phyloP scores from a whole-genome alignment of 2,329 filamentous ascomycete species.

The Rhinocladiella mackenziei region DNA sequence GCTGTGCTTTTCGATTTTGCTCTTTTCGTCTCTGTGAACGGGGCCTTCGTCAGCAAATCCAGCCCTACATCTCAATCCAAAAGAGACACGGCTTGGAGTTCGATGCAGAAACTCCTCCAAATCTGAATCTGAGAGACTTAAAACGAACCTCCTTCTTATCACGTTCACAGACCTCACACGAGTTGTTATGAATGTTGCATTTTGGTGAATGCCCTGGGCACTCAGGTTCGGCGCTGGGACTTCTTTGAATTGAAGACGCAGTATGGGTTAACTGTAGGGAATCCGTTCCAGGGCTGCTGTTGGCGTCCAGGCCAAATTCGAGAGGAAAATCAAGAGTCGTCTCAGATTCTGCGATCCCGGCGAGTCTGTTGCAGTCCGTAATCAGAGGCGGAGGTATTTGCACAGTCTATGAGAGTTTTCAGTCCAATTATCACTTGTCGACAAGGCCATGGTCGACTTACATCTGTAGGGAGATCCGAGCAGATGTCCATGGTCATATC shows the following conservation, averaged over 20 bases:
- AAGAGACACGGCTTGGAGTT: too few species aligned
- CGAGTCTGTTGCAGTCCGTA: not conserved
- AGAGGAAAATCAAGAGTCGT: conserved; percentile 6
- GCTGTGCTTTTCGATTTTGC: conserved; percentile 23
- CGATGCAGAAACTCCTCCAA: too few species aligned
- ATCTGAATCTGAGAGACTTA: too few species aligned
- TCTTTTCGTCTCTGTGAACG: conserved; percentile 17
- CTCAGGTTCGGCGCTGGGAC: conserved; percentile 5
- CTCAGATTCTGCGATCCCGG: not conserved
- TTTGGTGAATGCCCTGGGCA: conserved; percentile 6
- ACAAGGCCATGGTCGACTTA: not conserved
- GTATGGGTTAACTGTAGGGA: not conserved
- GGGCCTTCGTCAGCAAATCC: conserved; percentile 5
- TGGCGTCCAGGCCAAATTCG: conserved; percentile 4
- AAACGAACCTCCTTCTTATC: conserved; percentile 22
- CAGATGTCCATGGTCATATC: conserved; percentile 13
- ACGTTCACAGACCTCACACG: conserved; percentile 11
- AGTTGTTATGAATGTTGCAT: conserved; percentile 5
- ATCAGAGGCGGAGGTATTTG: conserved; percentile 1
- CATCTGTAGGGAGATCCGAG: conserved; percentile 9
- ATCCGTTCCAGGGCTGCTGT: conserved; percentile 6
- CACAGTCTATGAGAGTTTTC: conserved; percentile 2
- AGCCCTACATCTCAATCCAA: too few species aligned
- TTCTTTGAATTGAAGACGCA: conserved; percentile 5
- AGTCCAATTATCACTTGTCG: not conserved